Conservation (phyloP, 2,329 filamentous ascomycete genomes). For the Trichoderma sp. region DNA sequence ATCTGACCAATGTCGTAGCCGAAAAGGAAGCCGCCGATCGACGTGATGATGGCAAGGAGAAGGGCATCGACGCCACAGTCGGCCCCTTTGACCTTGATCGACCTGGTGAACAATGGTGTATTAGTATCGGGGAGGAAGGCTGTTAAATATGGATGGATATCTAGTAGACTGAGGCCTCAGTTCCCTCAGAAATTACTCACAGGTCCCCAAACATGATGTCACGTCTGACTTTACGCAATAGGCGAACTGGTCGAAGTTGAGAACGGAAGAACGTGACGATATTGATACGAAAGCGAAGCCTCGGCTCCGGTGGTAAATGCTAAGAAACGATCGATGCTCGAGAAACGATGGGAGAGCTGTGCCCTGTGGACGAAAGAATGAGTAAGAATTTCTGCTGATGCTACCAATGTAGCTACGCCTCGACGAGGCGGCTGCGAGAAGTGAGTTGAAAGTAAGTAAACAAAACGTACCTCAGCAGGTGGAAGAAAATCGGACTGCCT, state of each 20-base stretch:
- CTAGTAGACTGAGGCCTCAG: neutral
- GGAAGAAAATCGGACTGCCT: neutral
- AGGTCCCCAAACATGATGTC: slow-evolving; percentile 6
- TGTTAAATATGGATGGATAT: neutral
- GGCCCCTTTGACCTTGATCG: slow-evolving; percentile 46
- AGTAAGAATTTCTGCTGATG: neutral
- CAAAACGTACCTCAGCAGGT: neutral
- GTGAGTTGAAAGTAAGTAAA: neutral
- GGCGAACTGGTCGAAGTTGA: neutral
- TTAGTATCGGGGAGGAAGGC: neutral
- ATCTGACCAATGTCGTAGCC: slow-evolving; percentile 66
- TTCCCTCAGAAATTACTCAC: neutral
- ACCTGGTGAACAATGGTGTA: slow-evolving; percentile 29
- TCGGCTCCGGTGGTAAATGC: neutral
- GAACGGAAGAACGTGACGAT: neutral
- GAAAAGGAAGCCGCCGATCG: slow-evolving; percentile 63
- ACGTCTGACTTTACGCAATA: neutral
- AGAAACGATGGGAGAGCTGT: neutral
- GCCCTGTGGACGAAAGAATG: neutral
- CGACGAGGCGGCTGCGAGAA: neutral
- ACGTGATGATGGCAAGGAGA: slow-evolving; percentile 52
- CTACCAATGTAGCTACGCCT: neutral
- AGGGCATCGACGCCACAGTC: slow-evolving; percentile 44
- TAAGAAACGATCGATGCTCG: neutral
- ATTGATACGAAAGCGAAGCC: neutral